Evolutionary conservation across 352 stramenopile genomes (phyloP).

Genomic region (Pythium insidiosum): DNA sequence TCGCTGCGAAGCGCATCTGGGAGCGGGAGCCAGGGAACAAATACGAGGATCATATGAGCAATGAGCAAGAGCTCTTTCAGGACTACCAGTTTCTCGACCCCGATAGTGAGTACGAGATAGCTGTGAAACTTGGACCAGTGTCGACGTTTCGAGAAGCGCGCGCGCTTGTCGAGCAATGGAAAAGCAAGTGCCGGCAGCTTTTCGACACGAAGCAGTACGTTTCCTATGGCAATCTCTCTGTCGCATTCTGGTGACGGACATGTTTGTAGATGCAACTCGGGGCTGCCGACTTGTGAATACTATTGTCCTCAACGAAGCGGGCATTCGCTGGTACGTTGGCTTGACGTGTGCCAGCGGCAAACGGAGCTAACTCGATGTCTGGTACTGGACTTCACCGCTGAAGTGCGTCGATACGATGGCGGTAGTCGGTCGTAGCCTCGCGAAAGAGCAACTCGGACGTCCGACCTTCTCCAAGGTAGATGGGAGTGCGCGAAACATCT

Average conservation of each 20-base stretch:
- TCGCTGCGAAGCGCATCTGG: conserved; percentile 55
- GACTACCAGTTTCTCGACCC: conserved; percentile 81
- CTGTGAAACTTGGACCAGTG: conserved; percentile 64
- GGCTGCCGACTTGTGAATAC: conserved; percentile 30
- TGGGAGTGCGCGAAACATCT: neutral
- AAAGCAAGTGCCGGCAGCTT: conserved; percentile 25
- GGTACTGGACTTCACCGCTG: neutral
- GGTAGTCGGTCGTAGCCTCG: conserved; percentile 44
- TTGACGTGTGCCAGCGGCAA: neutral
- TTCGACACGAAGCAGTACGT: conserved; percentile 48
- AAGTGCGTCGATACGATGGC: conserved; percentile 71
- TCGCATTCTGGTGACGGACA: too few relatives aligned
- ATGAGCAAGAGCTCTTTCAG: conserved; percentile 78
- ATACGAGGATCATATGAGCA: conserved; percentile 72
- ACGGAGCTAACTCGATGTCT: neutral
- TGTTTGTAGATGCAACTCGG: conserved; percentile 48
- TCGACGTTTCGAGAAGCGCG: conserved; percentile 29
- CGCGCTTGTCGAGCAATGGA: conserved; percentile 58
- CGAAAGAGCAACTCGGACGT: conserved; percentile 46
- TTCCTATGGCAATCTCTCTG: too few relatives aligned
- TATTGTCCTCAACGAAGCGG: conserved; percentile 62
- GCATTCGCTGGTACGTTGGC: conserved; percentile 45
- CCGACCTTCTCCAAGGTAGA: conserved; percentile 52
- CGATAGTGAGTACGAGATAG: conserved; percentile 66
- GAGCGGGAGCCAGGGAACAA: conserved; percentile 77